These are phyloP conservation scores for Solanum habrochaites DNA, from an alignment of 257 asterid species.

Conservation along the genomic window DNA sequence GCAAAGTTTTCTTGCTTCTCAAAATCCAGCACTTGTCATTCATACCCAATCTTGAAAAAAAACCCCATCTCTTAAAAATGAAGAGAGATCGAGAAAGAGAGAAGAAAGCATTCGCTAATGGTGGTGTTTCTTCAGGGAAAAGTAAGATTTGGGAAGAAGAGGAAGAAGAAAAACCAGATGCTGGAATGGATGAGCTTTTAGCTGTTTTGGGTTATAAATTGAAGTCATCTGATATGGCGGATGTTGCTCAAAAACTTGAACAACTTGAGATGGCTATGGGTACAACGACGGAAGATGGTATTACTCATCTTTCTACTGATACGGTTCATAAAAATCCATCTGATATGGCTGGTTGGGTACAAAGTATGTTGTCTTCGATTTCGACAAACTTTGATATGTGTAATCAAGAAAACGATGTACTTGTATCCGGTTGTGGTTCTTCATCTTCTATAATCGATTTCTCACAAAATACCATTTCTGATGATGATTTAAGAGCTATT, in stretches of 20 bases:
- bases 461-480: constrained; percentile 11
- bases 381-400: constrained; percentile 1
- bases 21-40: not conserved
- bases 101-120: not conserved
- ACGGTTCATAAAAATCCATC: constrained; percentile 68
- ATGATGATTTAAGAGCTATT: constrained; percentile 68
- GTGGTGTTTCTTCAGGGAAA: constrained; percentile 12
- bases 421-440: constrained; percentile 11
- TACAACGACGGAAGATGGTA: constrained; percentile 42
- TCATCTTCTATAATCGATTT: constrained; percentile 8
- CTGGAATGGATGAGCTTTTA: constrained; percentile 73
- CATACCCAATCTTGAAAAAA: not conserved
- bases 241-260: constrained; percentile 65
- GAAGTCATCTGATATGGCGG: constrained; percentile 73
- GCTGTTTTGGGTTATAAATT: constrained; percentile 76
- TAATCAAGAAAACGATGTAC: not conserved
- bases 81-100: constrained; percentile 56
- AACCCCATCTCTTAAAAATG: constrained; percentile 11
- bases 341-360: constrained; percentile 71
- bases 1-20: constrained; percentile 28
- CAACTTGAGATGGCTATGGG: constrained; percentile 77
- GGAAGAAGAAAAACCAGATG: constrained; percentile 30
- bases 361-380: constrained; percentile 32
- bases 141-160: constrained; percentile 40
- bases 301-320: constrained; percentile 24